Evolutionary conservation across 2,329 filamentous ascomycete genomes (phyloP).

Genomic region (Bipolaris victoriae): DNA sequence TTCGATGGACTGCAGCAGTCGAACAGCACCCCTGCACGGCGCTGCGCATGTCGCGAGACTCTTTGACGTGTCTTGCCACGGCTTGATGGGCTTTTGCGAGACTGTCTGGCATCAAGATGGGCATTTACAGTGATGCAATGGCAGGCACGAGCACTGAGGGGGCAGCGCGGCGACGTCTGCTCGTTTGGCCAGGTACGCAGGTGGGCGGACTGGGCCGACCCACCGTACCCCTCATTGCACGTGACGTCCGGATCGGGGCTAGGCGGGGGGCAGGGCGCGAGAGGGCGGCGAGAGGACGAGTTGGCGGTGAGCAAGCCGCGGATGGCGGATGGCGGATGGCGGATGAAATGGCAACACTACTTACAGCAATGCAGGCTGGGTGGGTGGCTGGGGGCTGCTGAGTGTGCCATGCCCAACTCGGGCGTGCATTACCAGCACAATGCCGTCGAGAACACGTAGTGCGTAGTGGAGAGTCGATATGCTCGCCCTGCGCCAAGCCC

Average conservation of each 20-base stretch:
- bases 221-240: slow-evolving; percentile 43
- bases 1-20: slow-evolving; percentile 30
- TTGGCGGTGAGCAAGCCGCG: slow-evolving; percentile 44
- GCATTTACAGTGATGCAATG: not conserved
- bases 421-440: slow-evolving; percentile 24
- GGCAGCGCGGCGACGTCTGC: not conserved
- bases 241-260: slow-evolving; percentile 23
- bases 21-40: not conserved
- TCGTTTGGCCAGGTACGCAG: slow-evolving; percentile 9
- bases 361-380: not conserved
- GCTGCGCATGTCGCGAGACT: not conserved
- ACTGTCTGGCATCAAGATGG: not conserved
- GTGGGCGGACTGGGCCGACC: not conserved
- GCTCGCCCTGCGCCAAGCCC: slow-evolving; percentile 28
- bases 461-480: slow-evolving; percentile 21
- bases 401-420: slow-evolving; percentile 15
- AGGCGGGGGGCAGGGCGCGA: slow-evolving; percentile 6
- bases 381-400: slow-evolving; percentile 36
- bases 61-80: not conserved
- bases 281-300: slow-evolving; percentile 14
- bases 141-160: not conserved
- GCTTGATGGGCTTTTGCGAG: too few relatives aligned
- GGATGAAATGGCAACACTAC: not conserved
- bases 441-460: slow-evolving; percentile 31
- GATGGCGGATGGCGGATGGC: slow-evolving; percentile 13